Evolutionary conservation across 345 rosid species (phyloP).

Genomic region (Garcia nutans): DNA sequence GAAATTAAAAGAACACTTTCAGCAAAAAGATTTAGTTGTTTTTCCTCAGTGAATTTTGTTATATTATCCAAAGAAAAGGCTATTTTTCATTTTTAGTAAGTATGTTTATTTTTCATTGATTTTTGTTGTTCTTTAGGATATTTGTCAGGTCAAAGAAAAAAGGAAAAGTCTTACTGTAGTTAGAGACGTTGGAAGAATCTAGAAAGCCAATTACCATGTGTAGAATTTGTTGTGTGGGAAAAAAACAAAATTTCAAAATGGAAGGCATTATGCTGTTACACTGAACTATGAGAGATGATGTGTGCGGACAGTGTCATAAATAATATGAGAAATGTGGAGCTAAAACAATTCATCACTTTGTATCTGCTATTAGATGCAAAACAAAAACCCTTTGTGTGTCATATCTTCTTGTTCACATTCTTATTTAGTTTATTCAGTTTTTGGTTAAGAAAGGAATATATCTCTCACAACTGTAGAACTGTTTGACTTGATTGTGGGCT

Average conservation of each 20-base stretch:
- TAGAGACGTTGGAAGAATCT: background rate
- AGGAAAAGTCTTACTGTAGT: background rate
- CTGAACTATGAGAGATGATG: too few species aligned
- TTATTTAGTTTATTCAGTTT: too few species aligned
- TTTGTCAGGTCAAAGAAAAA: background rate
- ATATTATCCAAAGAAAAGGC: too few species aligned
- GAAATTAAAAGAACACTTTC: too few species aligned
- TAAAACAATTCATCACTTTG: background rate
- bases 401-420: too few species aligned
- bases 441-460: too few species aligned
- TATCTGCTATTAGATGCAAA: background rate
- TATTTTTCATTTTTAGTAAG: too few species aligned
- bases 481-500: background rate
- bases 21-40: too few species aligned
- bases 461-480: too few species aligned
- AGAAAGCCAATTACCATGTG: background rate
- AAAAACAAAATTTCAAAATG: background rate
- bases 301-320: background rate
- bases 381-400: background rate
- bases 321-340: background rate
- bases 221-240: background rate
- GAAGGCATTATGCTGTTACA: background rate
- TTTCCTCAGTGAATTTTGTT: too few species aligned
- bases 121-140: background rate
- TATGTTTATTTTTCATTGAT: too few species aligned